Conservation (phyloP, 2,329 filamentous ascomycete genomes). For the Pseudopithomyces maydicus region DNA sequence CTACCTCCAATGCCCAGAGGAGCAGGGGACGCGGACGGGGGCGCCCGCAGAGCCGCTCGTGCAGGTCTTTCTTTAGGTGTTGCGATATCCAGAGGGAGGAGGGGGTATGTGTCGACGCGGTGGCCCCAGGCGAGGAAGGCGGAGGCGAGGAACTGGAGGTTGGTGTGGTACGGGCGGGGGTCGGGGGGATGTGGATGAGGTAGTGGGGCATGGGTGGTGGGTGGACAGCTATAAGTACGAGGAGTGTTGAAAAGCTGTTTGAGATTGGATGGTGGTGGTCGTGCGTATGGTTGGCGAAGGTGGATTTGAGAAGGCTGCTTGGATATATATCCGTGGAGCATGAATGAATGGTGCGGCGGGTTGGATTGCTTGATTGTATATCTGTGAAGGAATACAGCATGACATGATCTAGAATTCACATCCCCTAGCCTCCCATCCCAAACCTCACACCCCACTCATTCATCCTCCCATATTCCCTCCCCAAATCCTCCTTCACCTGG, state of each 20-base stretch:
- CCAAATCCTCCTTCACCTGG: too few relatives aligned
- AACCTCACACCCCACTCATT: too few relatives aligned
- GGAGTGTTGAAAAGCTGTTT: not conserved
- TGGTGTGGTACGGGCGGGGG: slow-evolving; percentile 17
- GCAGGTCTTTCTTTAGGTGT: not conserved
- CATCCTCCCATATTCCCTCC: too few relatives aligned
- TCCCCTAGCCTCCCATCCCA: too few relatives aligned
- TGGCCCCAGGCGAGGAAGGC: slow-evolving; percentile 23
- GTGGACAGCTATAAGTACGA: too few relatives aligned
- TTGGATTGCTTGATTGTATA: too few relatives aligned
- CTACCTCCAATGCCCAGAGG: not conserved
- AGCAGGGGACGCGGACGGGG: not conserved
- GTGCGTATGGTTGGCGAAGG: too few relatives aligned
- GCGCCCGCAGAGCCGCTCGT: not conserved
- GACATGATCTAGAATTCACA: too few relatives aligned
- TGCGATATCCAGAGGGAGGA: not conserved
- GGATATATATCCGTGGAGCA: too few relatives aligned
- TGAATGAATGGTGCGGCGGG: too few relatives aligned
- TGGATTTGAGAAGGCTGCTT: too few relatives aligned
- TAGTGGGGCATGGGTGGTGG: slow-evolving; percentile 4
- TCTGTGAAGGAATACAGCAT: too few relatives aligned
- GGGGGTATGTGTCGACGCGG: slow-evolving; percentile 11
- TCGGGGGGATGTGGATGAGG: slow-evolving; percentile 13
- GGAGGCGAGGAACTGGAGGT: slow-evolving; percentile 19
- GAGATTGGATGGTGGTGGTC: not conserved